phyloP scores from a whole-genome alignment of 805 yeast genomes.

The Vanderwaltozyma verrucispora region DNA sequence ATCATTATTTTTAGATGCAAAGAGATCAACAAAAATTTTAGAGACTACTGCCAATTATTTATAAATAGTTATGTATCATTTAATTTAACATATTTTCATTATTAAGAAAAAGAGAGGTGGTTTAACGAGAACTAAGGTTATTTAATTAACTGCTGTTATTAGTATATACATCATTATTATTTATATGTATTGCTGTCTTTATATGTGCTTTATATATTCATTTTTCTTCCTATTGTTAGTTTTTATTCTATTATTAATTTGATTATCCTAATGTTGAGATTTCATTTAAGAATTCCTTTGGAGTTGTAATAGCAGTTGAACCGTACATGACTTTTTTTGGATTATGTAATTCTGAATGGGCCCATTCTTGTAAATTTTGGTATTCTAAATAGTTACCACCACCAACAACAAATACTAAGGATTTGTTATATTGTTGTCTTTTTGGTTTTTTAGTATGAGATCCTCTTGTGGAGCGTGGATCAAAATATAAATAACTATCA shows the following conservation, averaged over 20 bases:
- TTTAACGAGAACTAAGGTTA: no score
- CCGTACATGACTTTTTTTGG: slow-evolving; percentile 70
- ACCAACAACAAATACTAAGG: slow-evolving; percentile 87
- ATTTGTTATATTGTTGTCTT: slow-evolving; percentile 68
- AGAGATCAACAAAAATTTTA: slow-evolving; percentile 65
- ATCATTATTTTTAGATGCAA: slow-evolving; percentile 73
- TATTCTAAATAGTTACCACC: slow-evolving; percentile 95
- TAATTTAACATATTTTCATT: not conserved
- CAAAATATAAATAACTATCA: slow-evolving; percentile 84
- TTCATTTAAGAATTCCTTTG: slow-evolving; percentile 59
- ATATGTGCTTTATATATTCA: no score
- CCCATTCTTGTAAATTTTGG: slow-evolving; percentile 90
- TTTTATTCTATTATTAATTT: no score
- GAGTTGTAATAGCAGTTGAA: slow-evolving; percentile 66
- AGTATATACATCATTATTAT: no score
- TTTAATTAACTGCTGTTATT: no score
- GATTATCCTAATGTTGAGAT: slow-evolving; percentile 41
- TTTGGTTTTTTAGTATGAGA: slow-evolving; percentile 83
- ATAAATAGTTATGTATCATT: slow-evolving; percentile 7
- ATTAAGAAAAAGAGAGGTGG: no score
- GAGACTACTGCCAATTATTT: slow-evolving; percentile 28
- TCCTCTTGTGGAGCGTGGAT: slow-evolving; percentile 80
- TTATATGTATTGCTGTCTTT: no score
- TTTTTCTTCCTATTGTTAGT: no score
- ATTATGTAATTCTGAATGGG: slow-evolving; percentile 32